Conservation (phyloP, 306 rosid genomes). For the Alnus rubra region DNA sequence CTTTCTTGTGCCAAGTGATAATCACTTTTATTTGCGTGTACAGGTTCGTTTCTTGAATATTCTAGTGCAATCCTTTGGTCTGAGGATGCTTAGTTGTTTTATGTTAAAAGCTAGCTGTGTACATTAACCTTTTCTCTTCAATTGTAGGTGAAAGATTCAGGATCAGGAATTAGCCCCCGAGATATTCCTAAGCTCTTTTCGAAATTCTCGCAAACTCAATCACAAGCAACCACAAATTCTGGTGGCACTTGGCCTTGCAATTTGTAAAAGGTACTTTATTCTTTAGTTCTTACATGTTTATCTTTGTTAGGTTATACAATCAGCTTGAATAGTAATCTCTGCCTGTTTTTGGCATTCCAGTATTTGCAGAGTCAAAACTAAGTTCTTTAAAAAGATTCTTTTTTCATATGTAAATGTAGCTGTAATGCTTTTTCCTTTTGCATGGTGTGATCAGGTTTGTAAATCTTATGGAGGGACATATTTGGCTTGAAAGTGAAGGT, state of each 20-base stretch:
- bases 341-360: neutral
- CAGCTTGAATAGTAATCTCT: neutral
- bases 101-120: constrained; percentile 14
- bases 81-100: constrained; percentile 14
- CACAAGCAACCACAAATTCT: constrained; percentile 61
- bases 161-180: constrained; percentile 81
- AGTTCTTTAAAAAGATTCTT: neutral
- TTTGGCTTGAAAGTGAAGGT: constrained; percentile 98
- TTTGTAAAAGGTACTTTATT: constrained; percentile 94
- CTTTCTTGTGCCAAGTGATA: constrained; percentile 61
- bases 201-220: constrained; percentile 78
- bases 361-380: neutral
- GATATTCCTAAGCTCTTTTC: constrained; percentile 84
- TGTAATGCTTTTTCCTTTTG: constrained; percentile 3
- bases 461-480: constrained; percentile 92
- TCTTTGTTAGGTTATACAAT: neutral
- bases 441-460: constrained; percentile 74
- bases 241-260: constrained; percentile 88
- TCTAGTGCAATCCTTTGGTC: constrained; percentile 24
- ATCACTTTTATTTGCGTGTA: constrained; percentile 79
- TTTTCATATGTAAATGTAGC: constrained; percentile 6
- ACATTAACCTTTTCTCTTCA: constrained; percentile 4
- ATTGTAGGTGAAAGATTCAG: constrained; percentile 81
- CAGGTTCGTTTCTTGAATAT: constrained; percentile 66
- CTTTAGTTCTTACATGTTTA: no score